Base-by-base conservation (phyloP, 2,329 filamentous ascomycete species). In the Xylaria sp. region DNA sequence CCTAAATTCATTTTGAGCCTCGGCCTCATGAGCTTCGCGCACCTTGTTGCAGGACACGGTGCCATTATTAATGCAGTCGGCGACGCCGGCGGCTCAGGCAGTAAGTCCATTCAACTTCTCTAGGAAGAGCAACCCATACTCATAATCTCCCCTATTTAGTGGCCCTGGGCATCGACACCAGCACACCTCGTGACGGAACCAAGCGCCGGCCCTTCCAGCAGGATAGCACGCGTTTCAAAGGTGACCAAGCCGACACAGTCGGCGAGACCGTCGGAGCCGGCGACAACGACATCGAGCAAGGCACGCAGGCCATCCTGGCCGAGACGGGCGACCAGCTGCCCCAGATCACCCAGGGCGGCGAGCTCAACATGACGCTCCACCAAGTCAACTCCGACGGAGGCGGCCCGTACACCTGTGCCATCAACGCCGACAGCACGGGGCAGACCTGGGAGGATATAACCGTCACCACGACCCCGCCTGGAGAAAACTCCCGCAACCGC, bases 331-430 rank as follows among this genome's bases (percentile, higher is more conserved):
- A 79, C 68, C 74, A 80, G 66, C 85, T 91, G 28, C 88, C 90
- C 12, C 89, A 91, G 80, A 81, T 91, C 73, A 83, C 82, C 7
- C 74, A 82, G 0, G 89, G 89, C 58, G 90, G 89, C 66, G 74
- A 83, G 64, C 74, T 91, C 69, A 81, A 81, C 73, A 90, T 91
- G 84, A 91, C 88, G 1, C 82, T 91, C 10, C 89, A 91, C 80
- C 89, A 91, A 78, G 88, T 91, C 78, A 91, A 91, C 79, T 83
- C 83, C 46, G 90, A 92, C 72, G 90, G 90, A 67, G 89, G 87
- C 68, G 90, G 90, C 20, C 89, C 89, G 1, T 91, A 90, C 79
- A 86, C 82, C 7, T 90, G 89, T 81, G 88, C 88, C 83, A 89
- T 91, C 77, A 89, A 90, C 75, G 79, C 82, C 64, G 88, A 89